These are phyloP conservation scores for Avena eriantha DNA, from an alignment of 176 grass and related monocot genomes.

Conservation along the genomic window DNA sequence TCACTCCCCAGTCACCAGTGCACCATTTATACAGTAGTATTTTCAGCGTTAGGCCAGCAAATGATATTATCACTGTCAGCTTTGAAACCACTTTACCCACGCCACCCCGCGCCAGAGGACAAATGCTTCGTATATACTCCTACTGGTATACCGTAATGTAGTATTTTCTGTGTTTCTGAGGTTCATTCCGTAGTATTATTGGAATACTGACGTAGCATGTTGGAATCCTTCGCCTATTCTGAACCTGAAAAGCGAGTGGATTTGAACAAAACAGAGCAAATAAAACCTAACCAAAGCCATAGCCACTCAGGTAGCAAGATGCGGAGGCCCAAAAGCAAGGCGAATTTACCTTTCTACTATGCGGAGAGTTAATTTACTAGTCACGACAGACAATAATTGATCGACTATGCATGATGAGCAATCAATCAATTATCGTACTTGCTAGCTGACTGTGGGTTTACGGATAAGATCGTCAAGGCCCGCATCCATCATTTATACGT, in stretches of 20 bases:
- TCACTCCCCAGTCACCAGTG: slow-evolving; percentile 3
- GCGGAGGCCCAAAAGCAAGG: not conserved
- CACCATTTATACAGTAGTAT: not conserved
- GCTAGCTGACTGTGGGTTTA: not conserved
- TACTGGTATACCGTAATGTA: no score
- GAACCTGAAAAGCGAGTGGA: not conserved
- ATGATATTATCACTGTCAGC: not conserved
- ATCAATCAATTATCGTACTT: not conserved
- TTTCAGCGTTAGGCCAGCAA: not conserved
- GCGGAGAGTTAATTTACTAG: not conserved
- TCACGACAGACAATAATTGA: slow-evolving; percentile 40
- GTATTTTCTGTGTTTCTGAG: no score
- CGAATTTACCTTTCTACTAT: not conserved
- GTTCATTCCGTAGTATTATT: no score
- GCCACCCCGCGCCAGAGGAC: not conserved
- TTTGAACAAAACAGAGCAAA: not conserved
- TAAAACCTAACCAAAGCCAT: not conserved
- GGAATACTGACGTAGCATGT: no score
- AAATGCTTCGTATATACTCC: no score
- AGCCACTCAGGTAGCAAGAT: not conserved
- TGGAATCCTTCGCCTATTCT: no score
- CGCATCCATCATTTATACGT: not conserved
- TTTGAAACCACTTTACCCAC: not conserved
- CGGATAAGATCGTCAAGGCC: slow-evolving; percentile 20
- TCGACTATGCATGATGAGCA: not conserved